A percentile compares a stretch with the other conserved stretches of the same genome.
These are phyloP conservation scores for Lolium rigidum DNA, from an alignment of 176 grass and related monocot species.

Conservation along the genomic window DNA sequence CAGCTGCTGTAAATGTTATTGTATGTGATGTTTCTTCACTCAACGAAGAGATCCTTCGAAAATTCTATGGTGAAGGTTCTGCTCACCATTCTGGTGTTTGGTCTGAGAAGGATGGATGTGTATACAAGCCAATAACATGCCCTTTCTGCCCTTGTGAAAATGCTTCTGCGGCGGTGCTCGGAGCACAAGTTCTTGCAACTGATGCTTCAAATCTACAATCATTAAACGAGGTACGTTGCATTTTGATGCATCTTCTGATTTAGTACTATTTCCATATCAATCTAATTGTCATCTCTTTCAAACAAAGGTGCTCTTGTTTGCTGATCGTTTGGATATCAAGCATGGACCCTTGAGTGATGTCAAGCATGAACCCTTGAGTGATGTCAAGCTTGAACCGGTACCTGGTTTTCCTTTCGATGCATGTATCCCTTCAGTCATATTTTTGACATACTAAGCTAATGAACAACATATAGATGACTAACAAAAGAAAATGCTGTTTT, in stretches of 20 bases:
- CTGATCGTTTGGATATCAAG: slow-evolving; percentile 70
- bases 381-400: no score
- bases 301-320: slow-evolving; percentile 77
- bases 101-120: slow-evolving; percentile 88
- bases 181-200: slow-evolving; percentile 80
- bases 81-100: slow-evolving; percentile 54
- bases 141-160: slow-evolving; percentile 58
- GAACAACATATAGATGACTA: slow-evolving; percentile 5
- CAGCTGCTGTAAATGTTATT: slow-evolving; percentile 48
- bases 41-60: slow-evolving; percentile 53
- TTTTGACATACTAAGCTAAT: background rate
- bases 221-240: slow-evolving; percentile 64
- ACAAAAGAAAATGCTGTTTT: slow-evolving; percentile 26
- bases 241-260: slow-evolving; percentile 28
- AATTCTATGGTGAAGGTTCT: slow-evolving; percentile 34
- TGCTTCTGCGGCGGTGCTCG: slow-evolving; percentile 37
- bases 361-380: no score
- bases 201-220: slow-evolving; percentile 67
- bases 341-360: slow-evolving; percentile 44
- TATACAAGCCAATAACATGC: slow-evolving; percentile 69
- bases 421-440: slow-evolving; percentile 9
- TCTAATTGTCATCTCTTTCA: slow-evolving; percentile 29
- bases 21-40: slow-evolving; percentile 65
- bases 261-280: slow-evolving; percentile 3
- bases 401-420: slow-evolving; percentile 4